Conservation (phyloP, 345 rosid genomes). For the Gossypioides kirkii region DNA sequence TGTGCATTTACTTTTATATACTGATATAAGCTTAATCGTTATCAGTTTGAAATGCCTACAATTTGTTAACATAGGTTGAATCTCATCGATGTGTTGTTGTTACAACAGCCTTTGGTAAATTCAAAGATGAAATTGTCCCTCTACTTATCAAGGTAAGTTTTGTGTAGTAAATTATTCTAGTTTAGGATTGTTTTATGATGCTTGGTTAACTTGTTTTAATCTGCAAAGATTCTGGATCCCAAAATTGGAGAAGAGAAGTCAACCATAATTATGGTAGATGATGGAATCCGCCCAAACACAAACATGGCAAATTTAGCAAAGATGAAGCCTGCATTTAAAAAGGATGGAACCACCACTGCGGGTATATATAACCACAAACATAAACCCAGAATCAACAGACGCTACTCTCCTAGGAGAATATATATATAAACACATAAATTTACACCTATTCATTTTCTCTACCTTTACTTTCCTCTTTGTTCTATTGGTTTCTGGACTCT, state of each 20-base stretch:
- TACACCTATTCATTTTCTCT: no score
- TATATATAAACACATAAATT: no score
- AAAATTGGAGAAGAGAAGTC: constrained; percentile 72
- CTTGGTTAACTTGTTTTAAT: constrained; percentile 16
- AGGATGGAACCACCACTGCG: constrained; percentile 84
- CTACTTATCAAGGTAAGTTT: constrained; percentile 66
- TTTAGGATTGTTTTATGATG: not conserved
- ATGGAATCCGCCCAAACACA: constrained; percentile 77
- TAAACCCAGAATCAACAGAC: no score
- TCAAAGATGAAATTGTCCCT: constrained; percentile 82
- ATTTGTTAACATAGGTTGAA: constrained; percentile 52
- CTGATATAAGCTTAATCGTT: not conserved
- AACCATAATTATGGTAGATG: constrained; percentile 58
- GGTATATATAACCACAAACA: constrained; percentile 44
- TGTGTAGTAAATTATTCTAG: not conserved
- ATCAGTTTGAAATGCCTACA: constrained; percentile 12
- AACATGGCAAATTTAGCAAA: constrained; percentile 60
- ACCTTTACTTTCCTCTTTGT: no score
- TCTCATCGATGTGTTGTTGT: constrained; percentile 93
- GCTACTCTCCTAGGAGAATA: no score
- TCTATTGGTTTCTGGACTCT: no score
- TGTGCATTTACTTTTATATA: not conserved
- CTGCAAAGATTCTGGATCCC: constrained; percentile 63
- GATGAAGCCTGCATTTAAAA: constrained; percentile 81
- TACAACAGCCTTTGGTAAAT: constrained; percentile 76